These are phyloP conservation scores for Pichia membranifaciens DNA, from an alignment of 805 yeast genomes.

Conservation along the genomic window DNA sequence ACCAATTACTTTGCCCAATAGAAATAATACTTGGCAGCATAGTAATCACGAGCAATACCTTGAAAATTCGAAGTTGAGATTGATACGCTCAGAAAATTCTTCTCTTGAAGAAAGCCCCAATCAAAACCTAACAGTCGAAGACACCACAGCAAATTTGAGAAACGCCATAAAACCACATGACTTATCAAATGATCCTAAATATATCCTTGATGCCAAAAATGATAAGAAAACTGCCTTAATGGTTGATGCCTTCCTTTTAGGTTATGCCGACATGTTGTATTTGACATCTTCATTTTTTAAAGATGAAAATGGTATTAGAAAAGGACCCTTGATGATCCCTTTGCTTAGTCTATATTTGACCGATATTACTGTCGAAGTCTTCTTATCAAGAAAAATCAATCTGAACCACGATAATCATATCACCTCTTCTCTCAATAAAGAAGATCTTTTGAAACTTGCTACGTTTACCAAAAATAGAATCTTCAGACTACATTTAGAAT, in stretches of 20 bases:
- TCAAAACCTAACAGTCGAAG: neutral
- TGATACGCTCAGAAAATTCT: neutral
- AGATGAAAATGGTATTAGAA: conserved; percentile 68
- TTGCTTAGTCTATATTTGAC: conserved; percentile 62
- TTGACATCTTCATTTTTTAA: conserved; percentile 68
- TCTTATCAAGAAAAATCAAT: conserved; percentile 6
- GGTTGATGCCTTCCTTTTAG: conserved; percentile 51
- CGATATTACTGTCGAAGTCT: conserved; percentile 38
- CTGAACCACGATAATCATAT: neutral
- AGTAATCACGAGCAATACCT: conserved; percentile 3
- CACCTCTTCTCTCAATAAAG: conserved; percentile 1
- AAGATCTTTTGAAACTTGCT: conserved; percentile 8
- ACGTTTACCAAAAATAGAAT: conserved; percentile 33
- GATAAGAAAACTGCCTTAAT: conserved; percentile 27
- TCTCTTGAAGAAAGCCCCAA: neutral
- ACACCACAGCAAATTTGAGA: neutral
- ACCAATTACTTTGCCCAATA: conserved; percentile 9
- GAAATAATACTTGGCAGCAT: conserved; percentile 11
- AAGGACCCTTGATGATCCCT: conserved; percentile 78
- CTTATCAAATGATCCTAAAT: conserved; percentile 6
- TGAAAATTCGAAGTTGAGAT: neutral
- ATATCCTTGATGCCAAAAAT: conserved; percentile 23
- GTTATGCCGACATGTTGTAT: conserved; percentile 68
- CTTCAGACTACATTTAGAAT: conserved; percentile 72
- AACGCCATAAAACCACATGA: neutral